These are phyloP conservation scores for Penicillium bovifimosum DNA, from an alignment of 495 filamentous ascomycete genomes.

Conservation along the genomic window DNA sequence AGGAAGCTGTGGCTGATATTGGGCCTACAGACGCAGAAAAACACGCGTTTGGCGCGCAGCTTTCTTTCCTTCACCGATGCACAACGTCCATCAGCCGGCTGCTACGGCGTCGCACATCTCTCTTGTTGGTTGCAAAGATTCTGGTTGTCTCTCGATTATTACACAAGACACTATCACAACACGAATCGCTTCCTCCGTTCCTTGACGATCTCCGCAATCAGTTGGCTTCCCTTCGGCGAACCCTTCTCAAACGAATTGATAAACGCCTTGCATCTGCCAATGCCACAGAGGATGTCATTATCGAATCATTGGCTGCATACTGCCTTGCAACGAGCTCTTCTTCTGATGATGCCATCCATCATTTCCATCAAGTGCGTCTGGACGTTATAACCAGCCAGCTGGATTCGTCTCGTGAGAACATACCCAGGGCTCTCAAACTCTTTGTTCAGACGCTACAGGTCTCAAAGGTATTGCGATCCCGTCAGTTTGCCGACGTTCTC, in stretches of 20 bases:
- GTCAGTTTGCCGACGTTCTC: slow-evolving; percentile 65
- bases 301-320: slow-evolving; percentile 74
- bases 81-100: slow-evolving; percentile 50
- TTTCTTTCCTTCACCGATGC: slow-evolving; percentile 57
- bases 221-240: slow-evolving; percentile 53
- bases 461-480: slow-evolving; percentile 68
- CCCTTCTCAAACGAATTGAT: slow-evolving; percentile 62
- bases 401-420: slow-evolving; percentile 37
- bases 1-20: slow-evolving; percentile 23
- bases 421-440: slow-evolving; percentile 59
- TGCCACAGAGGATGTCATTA: slow-evolving; percentile 48
- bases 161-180: slow-evolving; percentile 58
- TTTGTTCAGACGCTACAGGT: slow-evolving; percentile 74
- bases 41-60: slow-evolving; percentile 54
- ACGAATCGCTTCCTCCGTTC: slow-evolving; percentile 44
- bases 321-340: slow-evolving; percentile 78
- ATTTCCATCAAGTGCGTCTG: slow-evolving; percentile 73
- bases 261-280: slow-evolving; percentile 53
- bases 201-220: slow-evolving; percentile 59
- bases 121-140: slow-evolving; percentile 71
- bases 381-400: slow-evolving; percentile 59
- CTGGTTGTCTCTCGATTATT: slow-evolving; percentile 70
- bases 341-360: slow-evolving; percentile 69
- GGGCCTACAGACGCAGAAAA: slow-evolving; percentile 42
- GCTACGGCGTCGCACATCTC: slow-evolving; percentile 51